Evolutionary conservation across 768 basidiomycete species (phyloP).

Genomic region (Gloeopeniophorella convolvens): DNA sequence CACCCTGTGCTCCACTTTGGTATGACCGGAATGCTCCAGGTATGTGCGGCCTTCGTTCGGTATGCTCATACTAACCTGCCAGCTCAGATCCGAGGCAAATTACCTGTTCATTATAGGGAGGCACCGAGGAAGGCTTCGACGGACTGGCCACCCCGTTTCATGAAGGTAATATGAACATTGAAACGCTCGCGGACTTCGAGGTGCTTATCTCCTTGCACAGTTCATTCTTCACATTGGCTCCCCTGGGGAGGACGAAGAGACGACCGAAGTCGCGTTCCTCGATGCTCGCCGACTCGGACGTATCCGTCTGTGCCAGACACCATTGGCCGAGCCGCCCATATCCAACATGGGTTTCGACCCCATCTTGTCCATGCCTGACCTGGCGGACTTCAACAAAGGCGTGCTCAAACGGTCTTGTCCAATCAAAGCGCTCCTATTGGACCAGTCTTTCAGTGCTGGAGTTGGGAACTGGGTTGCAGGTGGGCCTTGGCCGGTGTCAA

Average conservation of each 20-base stretch:
- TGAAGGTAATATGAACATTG: conserved; percentile 41
- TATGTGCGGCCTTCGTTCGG: conserved; percentile 19
- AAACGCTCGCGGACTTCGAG: neutral
- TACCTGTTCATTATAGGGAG: conserved; percentile 44
- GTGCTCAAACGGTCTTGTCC: conserved; percentile 55
- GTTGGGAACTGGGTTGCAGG: conserved; percentile 83
- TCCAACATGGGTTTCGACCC: conserved; percentile 74
- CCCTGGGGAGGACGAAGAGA: conserved; percentile 26
- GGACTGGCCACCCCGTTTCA: conserved; percentile 60
- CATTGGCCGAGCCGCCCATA: conserved; percentile 60
- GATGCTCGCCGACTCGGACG: conserved; percentile 69
- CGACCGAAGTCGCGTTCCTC: conserved; percentile 56
- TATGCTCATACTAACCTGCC: neutral
- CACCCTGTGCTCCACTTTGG: conserved; percentile 74
- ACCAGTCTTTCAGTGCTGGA: conserved; percentile 76
- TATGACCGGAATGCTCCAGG: conserved; percentile 82
- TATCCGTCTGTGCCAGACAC: conserved; percentile 54
- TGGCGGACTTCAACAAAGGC: conserved; percentile 42
- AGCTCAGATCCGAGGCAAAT: conserved; percentile 42
- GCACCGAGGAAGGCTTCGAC: conserved; percentile 34
- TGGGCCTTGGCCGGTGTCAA: conserved; percentile 17
- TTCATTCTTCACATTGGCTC: conserved; percentile 52
- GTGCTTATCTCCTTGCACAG: conserved; percentile 32
- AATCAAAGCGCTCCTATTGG: conserved; percentile 68
- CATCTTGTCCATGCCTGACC: conserved; percentile 56